Percentiles rank a stretch among this genome's conserved stretches.
Conservation (phyloP, 352 stramenopile genomes). For the Globisporangium yorkense region DNA sequence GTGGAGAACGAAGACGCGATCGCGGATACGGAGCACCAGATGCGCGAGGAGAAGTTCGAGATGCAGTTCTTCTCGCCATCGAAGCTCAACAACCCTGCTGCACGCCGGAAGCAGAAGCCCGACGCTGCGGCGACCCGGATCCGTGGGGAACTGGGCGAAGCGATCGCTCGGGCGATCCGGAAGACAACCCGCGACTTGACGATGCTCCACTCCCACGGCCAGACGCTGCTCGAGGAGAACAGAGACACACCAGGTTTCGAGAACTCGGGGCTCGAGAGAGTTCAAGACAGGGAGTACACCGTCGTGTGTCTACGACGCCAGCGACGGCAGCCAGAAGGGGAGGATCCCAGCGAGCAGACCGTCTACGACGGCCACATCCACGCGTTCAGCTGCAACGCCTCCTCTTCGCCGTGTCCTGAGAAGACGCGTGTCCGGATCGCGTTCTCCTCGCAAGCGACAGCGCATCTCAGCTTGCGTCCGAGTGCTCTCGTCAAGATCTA, state of each 20-base stretch:
- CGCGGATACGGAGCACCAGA: slow-evolving; percentile 49
- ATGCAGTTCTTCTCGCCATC: slow-evolving; percentile 52
- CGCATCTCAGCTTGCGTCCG: slow-evolving; percentile 23
- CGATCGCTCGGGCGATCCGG: slow-evolving; percentile 44
- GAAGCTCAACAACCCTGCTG: slow-evolving; percentile 14
- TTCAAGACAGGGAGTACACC: slow-evolving; percentile 38
- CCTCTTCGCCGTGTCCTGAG: not conserved
- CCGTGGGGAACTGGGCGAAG: slow-evolving; percentile 46
- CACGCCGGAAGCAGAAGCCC: slow-evolving; percentile 11
- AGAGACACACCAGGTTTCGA: slow-evolving; percentile 12
- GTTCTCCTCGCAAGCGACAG: slow-evolving; percentile 23
- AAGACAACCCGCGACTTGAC: slow-evolving; percentile 56
- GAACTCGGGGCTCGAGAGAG: slow-evolving; percentile 22
- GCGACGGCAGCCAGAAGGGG: not conserved
- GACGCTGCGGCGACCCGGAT: slow-evolving; percentile 36
- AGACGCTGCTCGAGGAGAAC: slow-evolving; percentile 36
- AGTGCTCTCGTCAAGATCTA: slow-evolving; percentile 39
- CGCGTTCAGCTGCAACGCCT: slow-evolving; percentile 12
- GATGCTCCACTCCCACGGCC: slow-evolving; percentile 40
- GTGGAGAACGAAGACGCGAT: slow-evolving; percentile 35
- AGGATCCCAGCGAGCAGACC: slow-evolving; percentile 7
- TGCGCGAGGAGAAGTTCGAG: slow-evolving; percentile 48
- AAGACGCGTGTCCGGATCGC: slow-evolving; percentile 22
- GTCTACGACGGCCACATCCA: slow-evolving; percentile 35
- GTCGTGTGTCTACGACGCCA: slow-evolving; percentile 22